Conservation (phyloP, 2,329 filamentous ascomycete genomes). For the Monosporascus sp. region DNA sequence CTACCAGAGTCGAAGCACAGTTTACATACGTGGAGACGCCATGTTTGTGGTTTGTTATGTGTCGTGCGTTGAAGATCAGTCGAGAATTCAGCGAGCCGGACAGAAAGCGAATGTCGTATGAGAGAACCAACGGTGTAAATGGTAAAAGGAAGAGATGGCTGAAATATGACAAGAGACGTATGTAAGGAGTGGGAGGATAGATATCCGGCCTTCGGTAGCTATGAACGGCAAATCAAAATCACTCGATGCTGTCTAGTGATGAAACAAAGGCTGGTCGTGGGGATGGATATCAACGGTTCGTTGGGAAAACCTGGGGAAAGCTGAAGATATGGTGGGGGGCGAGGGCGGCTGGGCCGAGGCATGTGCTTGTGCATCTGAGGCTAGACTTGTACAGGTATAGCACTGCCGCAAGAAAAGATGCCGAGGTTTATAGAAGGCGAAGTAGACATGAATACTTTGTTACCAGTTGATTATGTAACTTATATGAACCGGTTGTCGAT, state of each 20-base stretch:
- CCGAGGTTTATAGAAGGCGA: too few relatives aligned
- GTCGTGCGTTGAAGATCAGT: background rate
- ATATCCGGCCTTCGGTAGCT: background rate
- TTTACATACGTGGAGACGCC: slow-evolving; percentile 28
- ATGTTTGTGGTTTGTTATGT: slow-evolving; percentile 17
- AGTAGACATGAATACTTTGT: too few relatives aligned
- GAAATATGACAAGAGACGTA: background rate
- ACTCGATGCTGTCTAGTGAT: too few relatives aligned
- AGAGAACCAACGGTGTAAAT: background rate
- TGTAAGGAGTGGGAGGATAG: background rate
- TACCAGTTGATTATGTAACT: too few relatives aligned
- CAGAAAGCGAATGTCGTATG: background rate
- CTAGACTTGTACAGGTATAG: too few relatives aligned
- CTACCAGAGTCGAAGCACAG: slow-evolving; percentile 1
- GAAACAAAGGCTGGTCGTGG: background rate
- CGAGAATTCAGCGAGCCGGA: background rate
- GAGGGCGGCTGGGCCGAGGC: background rate
- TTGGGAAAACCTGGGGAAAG: background rate
- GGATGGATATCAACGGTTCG: background rate
- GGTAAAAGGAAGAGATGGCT: background rate
- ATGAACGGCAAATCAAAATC: background rate
- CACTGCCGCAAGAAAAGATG: too few relatives aligned
- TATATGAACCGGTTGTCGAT: too few relatives aligned
- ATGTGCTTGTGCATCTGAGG: background rate
- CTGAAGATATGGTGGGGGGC: background rate